phyloP scores from a whole-genome alignment of 257 asterid genomes.

The Jaltomata sinuosa region DNA sequence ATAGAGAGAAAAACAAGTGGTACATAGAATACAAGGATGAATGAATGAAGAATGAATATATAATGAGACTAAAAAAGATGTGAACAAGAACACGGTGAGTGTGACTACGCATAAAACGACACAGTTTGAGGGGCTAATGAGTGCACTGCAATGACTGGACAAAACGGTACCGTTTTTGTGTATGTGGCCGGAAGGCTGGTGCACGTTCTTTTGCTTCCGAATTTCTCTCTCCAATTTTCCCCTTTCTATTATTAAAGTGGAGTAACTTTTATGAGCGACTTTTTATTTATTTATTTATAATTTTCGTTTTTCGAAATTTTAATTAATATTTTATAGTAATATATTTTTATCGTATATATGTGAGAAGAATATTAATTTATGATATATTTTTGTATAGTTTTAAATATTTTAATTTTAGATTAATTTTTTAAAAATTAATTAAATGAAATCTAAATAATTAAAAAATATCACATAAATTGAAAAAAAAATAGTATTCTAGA shows the following conservation, averaged over 20 bases:
- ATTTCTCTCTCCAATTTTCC: not conserved
- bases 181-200: not conserved
- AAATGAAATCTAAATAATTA: too few relatives aligned
- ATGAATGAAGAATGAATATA: not conserved
- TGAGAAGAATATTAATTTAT: too few relatives aligned
- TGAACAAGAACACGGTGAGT: not conserved
- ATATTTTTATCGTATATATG: too few relatives aligned
- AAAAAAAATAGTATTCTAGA: too few relatives aligned
- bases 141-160: too few relatives aligned
- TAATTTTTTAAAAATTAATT: too few relatives aligned
- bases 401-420: too few relatives aligned
- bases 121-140: not conserved
- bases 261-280: not conserved
- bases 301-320: too few relatives aligned
- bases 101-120: not conserved
- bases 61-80: not conserved
- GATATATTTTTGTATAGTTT: too few relatives aligned
- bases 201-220: not conserved
- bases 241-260: not conserved
- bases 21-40: not conserved
- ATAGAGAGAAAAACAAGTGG: not conserved
- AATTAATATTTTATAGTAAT: too few relatives aligned
- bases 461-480: too few relatives aligned
- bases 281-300: not conserved
- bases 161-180: not conserved